Conservation (phyloP, 78 protist genomes). For the Pigoraptor vietnamica region DNA sequence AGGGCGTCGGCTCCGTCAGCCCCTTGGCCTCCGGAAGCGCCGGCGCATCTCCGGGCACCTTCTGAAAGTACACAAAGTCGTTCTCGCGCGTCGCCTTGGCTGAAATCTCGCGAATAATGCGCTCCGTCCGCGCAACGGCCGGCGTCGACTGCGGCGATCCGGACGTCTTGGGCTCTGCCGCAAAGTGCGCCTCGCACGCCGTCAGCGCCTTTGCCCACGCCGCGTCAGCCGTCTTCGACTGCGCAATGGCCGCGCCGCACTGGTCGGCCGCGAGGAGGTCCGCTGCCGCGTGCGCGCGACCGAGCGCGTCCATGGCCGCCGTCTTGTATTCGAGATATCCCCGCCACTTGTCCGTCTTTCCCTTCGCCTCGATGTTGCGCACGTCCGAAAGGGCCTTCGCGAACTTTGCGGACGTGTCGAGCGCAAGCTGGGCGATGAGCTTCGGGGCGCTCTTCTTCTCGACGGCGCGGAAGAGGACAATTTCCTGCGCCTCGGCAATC, state of each 20-base stretch:
- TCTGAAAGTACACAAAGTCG: neutral
- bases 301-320: neutral
- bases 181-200: neutral
- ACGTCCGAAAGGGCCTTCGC: neutral
- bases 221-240: neutral
- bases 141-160: neutral
- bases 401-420: neutral
- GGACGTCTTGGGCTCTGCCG: neutral
- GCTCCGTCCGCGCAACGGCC: neutral
- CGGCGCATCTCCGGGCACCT: neutral
- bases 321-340: neutral
- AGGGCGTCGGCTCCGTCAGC: neutral
- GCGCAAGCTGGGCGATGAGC: neutral
- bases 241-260: neutral
- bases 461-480: neutral
- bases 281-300: neutral
- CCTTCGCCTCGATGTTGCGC: neutral
- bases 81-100: slow-evolving; percentile 7
- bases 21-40: neutral
- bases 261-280: neutral
- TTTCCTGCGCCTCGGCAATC: neutral
- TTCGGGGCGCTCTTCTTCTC: neutral
- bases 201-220: neutral
- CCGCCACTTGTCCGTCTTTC: neutral
- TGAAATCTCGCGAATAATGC: neutral